Evolutionary conservation across 2,329 filamentous ascomycete genomes (phyloP), one percentile per base, ranked within the genome.

Genomic region (Phoma herbarum): DNA sequence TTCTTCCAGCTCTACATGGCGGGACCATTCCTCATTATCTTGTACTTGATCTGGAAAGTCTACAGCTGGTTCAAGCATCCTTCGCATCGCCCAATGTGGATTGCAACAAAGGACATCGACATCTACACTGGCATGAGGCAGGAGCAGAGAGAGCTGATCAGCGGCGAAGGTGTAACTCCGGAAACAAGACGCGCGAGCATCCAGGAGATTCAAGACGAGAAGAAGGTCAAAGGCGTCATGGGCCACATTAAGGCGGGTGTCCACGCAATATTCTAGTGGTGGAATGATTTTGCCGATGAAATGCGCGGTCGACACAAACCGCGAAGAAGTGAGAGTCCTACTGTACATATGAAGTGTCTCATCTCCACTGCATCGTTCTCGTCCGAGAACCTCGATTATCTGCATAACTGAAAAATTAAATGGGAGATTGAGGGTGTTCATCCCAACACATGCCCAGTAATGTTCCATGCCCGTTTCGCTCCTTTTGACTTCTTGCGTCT

Each of bases 1-100:
- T 83, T 82, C 71, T 83, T 83, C 68, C 57, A 77, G 52, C 69
- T 67, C 43, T 82, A 80, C 61, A 76, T 82, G 9, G 79, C 80
- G n/a, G 65, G 68, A 3, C 78, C 68, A 8, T 79, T 80, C 45
- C 81, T 78, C 65, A 56, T 80, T 3, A 70, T 72, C 14, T 75
- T 83, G 12, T 91, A 85, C 68, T 56, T 85, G 22, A 58, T 67
- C 45, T 80, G 78, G 78, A 80, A 80, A 52, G 53, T 76, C 20
- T 76, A 66, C 47, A 65, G 59, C 29, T 70, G 65, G 67, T 58
- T 56, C 50, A 56, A 57, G 22, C 41, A 39, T 31, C 68, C 68
- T 23, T 41, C 48, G 28, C 67, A 71, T 41, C 68, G 68, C 54
- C 55, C 59, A 11, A 50, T 73, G 25, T 76, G 60, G 46, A 67